These are phyloP conservation scores for Teratosphaeriaceae sp. DNA, from an alignment of 2,329 filamentous ascomycete genomes.

Conservation along the genomic window DNA sequence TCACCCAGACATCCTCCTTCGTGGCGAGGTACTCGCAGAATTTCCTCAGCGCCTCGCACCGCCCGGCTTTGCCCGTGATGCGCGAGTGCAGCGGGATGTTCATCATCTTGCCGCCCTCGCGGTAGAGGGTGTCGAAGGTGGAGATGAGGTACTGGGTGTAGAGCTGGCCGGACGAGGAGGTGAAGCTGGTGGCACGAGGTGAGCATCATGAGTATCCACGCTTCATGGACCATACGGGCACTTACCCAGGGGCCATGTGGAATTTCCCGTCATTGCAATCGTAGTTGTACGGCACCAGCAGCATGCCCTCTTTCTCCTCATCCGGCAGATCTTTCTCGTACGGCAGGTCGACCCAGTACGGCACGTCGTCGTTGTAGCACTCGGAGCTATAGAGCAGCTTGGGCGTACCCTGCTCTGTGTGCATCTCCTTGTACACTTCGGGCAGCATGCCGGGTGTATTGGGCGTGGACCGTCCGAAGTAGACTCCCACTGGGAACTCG, in stretches of 20 bases:
- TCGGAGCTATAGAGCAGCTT: conserved; percentile 46
- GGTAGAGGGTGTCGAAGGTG: conserved; percentile 36
- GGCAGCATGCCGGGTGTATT: conserved; percentile 42
- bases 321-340: conserved; percentile 36
- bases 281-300: conserved; percentile 35
- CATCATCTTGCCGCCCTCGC: conserved; percentile 38
- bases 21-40: conserved; percentile 35
- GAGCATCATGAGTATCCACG: no score
- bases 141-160: conserved; percentile 38
- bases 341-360: conserved; percentile 50
- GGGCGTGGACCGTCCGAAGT: conserved; percentile 42
- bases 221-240: not conserved
- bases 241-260: conserved; percentile 39
- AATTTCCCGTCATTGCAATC: conserved; percentile 40
- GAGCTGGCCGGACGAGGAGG: conserved; percentile 27
- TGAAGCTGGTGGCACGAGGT: conserved; percentile 14
- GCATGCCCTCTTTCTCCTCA: conserved; percentile 32
- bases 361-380: conserved; percentile 49
- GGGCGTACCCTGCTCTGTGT: conserved; percentile 28
- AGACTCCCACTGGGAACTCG: conserved; percentile 44
- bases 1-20: conserved; percentile 40
- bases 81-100: conserved; percentile 36
- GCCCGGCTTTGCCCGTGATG: conserved; percentile 36
- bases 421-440: conserved; percentile 47
- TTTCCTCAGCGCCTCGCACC: conserved; percentile 34